Base-by-base conservation (phyloP, 139 green algal genomes). In the Zygnema cylindricum region DNA sequence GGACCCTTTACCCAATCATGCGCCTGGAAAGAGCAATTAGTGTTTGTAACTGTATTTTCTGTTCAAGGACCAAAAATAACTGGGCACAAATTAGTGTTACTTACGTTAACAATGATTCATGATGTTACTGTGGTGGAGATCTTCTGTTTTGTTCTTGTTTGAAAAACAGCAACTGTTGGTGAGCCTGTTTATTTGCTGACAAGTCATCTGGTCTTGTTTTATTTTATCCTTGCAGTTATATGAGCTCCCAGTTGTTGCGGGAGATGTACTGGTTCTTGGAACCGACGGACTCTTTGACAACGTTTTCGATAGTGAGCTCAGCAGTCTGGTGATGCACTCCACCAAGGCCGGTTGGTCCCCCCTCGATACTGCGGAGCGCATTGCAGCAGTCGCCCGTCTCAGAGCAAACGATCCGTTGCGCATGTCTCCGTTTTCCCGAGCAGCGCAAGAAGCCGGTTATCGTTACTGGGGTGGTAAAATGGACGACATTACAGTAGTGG, bases 211-310 rank as follows among this genome's bases (percentile, higher is more conserved):
- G 11, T 16, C 71, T 79, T 79, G 71, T n/a, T 25, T 73, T 25
- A 25, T 16, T 43, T 79, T 16, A 7, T 79, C 11, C 21, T 41
- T 94, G 30, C 87, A 95, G 36, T 16, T 93, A n/a, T 97, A 95
- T 82, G 21, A 92, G 39, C 84, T 98, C 22, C 69, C 91, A 0
- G 90, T 98, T 25, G 88, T 89, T 92, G 84, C 91, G 42, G 97
- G 97, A 0, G 98, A 99, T 89, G 90, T 98, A 0, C 84, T 99
- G 0, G 91, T 99, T 16, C 69, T 94, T 1, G 97, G 94, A 81
- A 98, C 95, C 0, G 98, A 99, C 91, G 98, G 98, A 1, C 89
- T 99, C 63, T 99, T 97, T 92, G 98, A 99, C 93, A 99, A 99
- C 92, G 94, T 99, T 1, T 99, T 97, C 79, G 92, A 95, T 33